Evolutionary conservation across 805 yeast genomes (phyloP), one percentile per base, ranked within the genome.

Genomic region (Priceomyces castillae): DNA sequence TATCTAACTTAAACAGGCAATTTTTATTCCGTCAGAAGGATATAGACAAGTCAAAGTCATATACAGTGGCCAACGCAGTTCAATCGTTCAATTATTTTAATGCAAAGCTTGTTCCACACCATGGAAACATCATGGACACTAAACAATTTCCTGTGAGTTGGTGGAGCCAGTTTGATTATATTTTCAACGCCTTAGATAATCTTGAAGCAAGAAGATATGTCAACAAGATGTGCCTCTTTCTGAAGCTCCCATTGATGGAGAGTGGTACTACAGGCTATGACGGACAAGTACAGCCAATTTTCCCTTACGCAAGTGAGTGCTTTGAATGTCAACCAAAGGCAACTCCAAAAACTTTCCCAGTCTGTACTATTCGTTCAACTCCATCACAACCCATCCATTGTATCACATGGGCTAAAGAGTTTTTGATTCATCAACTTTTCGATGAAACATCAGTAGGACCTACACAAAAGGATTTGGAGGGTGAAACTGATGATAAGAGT

Each of bases 361-460:
- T 94, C 1, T 94, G 99, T 62, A 94, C 99, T 0, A 94, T 94
- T 46, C 74, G 99, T 50, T 88, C 97, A 4, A 94, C 99, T 0
- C 99, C 99, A 0, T 87, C 96, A 0, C 90, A 86, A 58, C 97
- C 97, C 0, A 84, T 94, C 4, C 99, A 94, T 59, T 90, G 97
- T 62, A 84, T 94, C 19, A 96, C 95, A 1, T 94, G 99, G 99
- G 95, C 97, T 7, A 94, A 94, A 59, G 88, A 86, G 53, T 95
- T 88, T 57, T 65, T 94, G 40, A 90, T 94, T 58, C 74, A 79
- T 18, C 95, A 89, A 57, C 69, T 94, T 30, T 92, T 90, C 59
- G 82, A 81, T 16, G 81, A 80, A 38, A 73, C 64, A 9, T 39
- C 42, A 19, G 39, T 61, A 43, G 52, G 48, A 16, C 43, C 52